A percentile compares a stretch with the other conserved stretches of the same genome.
phyloP scores from a whole-genome alignment of 2,329 filamentous ascomycete genomes.

The Apiospora phragmitis region DNA sequence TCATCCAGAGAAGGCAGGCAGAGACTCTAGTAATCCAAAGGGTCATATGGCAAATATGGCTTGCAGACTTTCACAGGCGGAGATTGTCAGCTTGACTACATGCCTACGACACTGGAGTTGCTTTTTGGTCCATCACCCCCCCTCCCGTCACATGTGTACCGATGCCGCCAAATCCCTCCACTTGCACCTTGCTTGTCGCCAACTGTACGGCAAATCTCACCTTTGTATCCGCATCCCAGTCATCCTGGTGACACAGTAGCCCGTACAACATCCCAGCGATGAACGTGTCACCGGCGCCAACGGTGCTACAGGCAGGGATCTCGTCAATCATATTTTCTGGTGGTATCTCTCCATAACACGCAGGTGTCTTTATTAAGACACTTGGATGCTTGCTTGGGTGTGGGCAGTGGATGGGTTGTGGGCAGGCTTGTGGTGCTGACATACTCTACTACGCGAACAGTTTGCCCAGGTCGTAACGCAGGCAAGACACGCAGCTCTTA shows the following conservation, averaged over 20 bases:
- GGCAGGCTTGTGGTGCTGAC: conserved; percentile 30
- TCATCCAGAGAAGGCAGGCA: background rate
- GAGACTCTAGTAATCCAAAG: background rate
- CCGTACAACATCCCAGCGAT: conserved; percentile 70
- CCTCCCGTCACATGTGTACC: conserved; percentile 21
- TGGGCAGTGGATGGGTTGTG: background rate
- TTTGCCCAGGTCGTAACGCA: conserved; percentile 40
- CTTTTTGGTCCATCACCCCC: background rate
- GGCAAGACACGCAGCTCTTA: conserved; percentile 39
- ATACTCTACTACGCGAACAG: conserved; percentile 59
- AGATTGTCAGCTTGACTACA: conserved; percentile 2
- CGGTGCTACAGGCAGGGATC: conserved; percentile 49
- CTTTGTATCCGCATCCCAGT: conserved; percentile 50
- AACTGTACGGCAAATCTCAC: conserved; percentile 64
- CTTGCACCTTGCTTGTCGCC: conserved; percentile 67
- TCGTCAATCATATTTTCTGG: conserved; percentile 21
- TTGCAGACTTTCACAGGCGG: conserved; percentile 1
- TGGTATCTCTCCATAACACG: background rate
- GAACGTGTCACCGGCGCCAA: conserved; percentile 77
- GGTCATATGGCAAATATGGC: background rate
- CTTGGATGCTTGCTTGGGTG: background rate
- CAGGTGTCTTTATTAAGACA: background rate
- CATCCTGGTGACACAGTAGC: conserved; percentile 48
- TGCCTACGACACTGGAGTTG: background rate
- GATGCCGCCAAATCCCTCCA: conserved; percentile 64